Evolutionary conservation across 257 asterid genomes (phyloP).

Genomic region (Henckelia pumila): DNA sequence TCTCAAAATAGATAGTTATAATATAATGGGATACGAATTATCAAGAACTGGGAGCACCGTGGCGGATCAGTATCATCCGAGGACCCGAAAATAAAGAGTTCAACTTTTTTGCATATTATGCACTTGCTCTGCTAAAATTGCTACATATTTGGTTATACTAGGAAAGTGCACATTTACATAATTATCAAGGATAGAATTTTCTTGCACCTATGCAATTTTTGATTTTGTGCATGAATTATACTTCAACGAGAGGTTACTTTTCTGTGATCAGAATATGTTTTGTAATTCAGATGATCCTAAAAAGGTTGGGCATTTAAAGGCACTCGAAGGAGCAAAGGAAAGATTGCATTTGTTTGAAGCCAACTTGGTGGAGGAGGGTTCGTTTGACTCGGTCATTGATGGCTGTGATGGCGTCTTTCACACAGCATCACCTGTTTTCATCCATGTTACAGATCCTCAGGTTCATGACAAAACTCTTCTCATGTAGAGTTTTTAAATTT

Average conservation of each 20-base stretch:
- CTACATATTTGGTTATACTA: background rate
- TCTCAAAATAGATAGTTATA: too few species aligned
- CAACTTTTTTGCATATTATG: too few species aligned
- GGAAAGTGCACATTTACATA: background rate
- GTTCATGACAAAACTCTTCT: constrained; percentile 19
- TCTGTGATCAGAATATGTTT: background rate
- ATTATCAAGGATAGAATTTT: background rate
- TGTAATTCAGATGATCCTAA: constrained; percentile 42
- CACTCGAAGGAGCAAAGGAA: constrained; percentile 61
- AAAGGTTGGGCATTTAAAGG: constrained; percentile 43
- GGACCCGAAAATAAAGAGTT: too few species aligned
- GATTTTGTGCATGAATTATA: background rate
- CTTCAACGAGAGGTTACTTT: background rate
- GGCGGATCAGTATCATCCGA: too few species aligned
- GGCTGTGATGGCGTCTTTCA: constrained; percentile 69
- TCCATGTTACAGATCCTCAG: constrained; percentile 39
- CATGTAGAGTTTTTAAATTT: background rate
- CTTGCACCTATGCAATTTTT: background rate
- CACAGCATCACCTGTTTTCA: constrained; percentile 56
- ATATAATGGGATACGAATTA: too few species aligned
- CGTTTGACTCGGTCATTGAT: constrained; percentile 48
- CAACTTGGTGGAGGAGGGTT: constrained; percentile 44
- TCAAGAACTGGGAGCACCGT: too few species aligned
- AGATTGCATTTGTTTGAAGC: constrained; percentile 51
- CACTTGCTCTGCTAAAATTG: too few species aligned